These are phyloP conservation scores for Chytriomyces sp. DNA, from an alignment of 192 early-diverging fungal genomes.

Conservation along the genomic window DNA sequence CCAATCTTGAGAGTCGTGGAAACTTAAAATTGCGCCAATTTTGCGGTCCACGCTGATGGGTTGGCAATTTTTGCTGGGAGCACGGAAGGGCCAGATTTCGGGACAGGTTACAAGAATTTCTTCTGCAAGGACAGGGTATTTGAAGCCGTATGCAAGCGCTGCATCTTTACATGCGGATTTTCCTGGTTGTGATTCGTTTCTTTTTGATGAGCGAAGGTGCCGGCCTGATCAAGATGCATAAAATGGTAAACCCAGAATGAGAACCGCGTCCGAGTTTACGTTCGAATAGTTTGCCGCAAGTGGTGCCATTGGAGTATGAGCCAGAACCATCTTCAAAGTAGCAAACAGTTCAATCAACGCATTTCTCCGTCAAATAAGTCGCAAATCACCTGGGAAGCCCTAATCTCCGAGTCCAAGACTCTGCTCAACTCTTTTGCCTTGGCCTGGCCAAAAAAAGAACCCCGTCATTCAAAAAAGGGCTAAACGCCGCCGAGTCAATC, in stretches of 20 bases:
- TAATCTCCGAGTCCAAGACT: conserved; percentile 30
- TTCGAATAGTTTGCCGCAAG: conserved; percentile 66
- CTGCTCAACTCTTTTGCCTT: conserved; percentile 73
- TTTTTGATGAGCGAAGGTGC: neutral
- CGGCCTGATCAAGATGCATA: neutral
- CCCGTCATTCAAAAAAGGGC: too few relatives aligned
- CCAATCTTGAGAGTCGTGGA: conserved; percentile 89
- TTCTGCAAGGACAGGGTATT: conserved; percentile 65
- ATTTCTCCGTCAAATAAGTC: too few relatives aligned
- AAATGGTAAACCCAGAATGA: conserved; percentile 68
- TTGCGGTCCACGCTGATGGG: conserved; percentile 13
- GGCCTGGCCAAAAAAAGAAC: conserved; percentile 18
- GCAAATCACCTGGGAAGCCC: conserved; percentile 8
- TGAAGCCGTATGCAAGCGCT: conserved; percentile 70
- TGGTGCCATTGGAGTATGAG: conserved; percentile 85
- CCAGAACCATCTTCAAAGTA: conserved; percentile 73
- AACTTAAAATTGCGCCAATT: conserved; percentile 47
- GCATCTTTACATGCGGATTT: conserved; percentile 35
- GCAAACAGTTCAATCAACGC: neutral
- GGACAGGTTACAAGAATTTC: conserved; percentile 71
- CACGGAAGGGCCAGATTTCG: conserved; percentile 72
- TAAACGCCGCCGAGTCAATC: too few relatives aligned
- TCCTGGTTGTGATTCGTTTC: neutral
- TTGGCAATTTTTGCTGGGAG: neutral
- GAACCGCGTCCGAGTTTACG: conserved; percentile 52